Conservation (phyloP, 495 filamentous ascomycete species). For the Neurospora sp. region DNA sequence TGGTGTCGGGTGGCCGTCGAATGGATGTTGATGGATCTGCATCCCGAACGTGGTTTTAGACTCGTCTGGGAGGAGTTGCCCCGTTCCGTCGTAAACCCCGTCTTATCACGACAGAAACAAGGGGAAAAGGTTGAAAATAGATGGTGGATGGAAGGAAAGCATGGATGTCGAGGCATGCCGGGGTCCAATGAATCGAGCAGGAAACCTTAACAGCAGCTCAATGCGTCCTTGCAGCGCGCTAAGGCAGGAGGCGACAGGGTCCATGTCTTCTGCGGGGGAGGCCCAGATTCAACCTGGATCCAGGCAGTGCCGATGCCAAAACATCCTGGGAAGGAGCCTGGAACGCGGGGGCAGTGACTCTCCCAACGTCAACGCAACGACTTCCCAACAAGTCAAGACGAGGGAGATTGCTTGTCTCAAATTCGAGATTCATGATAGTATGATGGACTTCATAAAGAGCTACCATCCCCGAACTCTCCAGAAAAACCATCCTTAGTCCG, state of each 20-base stretch:
- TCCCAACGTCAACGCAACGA: neutral
- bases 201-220: neutral
- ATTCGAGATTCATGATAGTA: neutral
- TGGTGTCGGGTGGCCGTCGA: neutral
- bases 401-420: neutral
- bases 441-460: neutral
- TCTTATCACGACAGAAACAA: neutral
- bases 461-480: neutral
- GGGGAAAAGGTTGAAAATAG: neutral
- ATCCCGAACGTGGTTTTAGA: neutral
- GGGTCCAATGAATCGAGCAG: neutral
- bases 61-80: neutral
- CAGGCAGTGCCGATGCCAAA: neutral
- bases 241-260: neutral
- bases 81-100: neutral
- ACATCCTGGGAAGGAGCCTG: neutral
- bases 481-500: neutral
- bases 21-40: neutral
- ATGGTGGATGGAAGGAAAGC: neutral
- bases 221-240: neutral
- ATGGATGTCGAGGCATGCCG: neutral
- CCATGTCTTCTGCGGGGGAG: neutral
- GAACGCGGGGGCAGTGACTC: neutral
- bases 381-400: neutral
- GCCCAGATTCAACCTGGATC: neutral